phyloP scores from a whole-genome alignment of 805 yeast species.

The Wickerhamomyces chambardii region DNA sequence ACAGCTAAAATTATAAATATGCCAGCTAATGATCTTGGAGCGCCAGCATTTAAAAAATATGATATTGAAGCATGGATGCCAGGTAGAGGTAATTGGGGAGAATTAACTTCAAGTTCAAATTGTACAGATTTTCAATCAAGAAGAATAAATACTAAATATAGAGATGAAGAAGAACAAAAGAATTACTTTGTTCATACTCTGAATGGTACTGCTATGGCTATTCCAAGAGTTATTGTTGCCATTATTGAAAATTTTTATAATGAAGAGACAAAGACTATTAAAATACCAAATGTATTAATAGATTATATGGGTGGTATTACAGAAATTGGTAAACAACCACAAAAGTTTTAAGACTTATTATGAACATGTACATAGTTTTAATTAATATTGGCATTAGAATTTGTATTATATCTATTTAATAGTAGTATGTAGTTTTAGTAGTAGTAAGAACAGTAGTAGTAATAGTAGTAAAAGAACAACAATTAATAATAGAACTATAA shows the following conservation, averaged over 20 bases:
- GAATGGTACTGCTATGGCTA: slow-evolving; percentile 94
- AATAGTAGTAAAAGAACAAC: too few species aligned
- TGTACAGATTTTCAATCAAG: slow-evolving; percentile 89
- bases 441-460: too few species aligned
- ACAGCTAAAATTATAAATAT: slow-evolving; percentile 76
- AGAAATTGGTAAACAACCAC: slow-evolving; percentile 7
- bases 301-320: slow-evolving; percentile 63
- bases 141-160: slow-evolving; percentile 62
- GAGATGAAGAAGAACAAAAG: slow-evolving; percentile 22
- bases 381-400: too few species aligned
- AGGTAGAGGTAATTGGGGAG: slow-evolving; percentile 90
- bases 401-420: too few species aligned
- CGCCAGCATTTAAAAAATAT: slow-evolving; percentile 86
- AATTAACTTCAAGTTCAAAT: slow-evolving; percentile 82
- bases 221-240: slow-evolving; percentile 86
- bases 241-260: slow-evolving; percentile 82
- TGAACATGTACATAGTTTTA: too few species aligned
- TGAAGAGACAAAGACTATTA: slow-evolving; percentile 38
- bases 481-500: slow-evolving; percentile 17
- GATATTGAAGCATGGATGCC: slow-evolving; percentile 99
- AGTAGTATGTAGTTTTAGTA: too few species aligned
- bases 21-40: slow-evolving; percentile 88
- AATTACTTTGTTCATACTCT: slow-evolving; percentile 64
- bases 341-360: too few species aligned
- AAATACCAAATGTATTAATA: slow-evolving; percentile 60